Evolutionary conservation across 306 rosid species (phyloP).

Genomic region (Cajanus cajan): DNA sequence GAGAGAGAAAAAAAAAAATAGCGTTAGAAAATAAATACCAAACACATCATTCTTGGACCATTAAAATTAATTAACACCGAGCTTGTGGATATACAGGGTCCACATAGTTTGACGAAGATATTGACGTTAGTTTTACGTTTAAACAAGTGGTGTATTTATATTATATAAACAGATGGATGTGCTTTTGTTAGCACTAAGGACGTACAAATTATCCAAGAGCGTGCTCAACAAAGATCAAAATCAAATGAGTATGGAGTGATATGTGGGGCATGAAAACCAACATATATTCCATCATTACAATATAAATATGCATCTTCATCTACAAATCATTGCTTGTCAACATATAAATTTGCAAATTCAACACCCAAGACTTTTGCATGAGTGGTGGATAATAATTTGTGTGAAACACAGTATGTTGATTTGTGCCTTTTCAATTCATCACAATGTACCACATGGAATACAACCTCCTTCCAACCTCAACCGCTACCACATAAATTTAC

Average conservation of each 20-base stretch:
- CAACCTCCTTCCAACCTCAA: neutral
- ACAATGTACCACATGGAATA: neutral
- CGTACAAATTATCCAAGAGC: neutral
- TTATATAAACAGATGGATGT: neutral
- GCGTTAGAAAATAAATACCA: slow-evolving; percentile 1
- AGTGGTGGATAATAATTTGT: slow-evolving; percentile 15
- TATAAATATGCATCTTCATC: neutral
- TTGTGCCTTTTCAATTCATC: neutral
- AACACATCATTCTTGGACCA: slow-evolving; percentile 12
- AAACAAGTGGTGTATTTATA: neutral
- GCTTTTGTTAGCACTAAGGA: slow-evolving; percentile 8
- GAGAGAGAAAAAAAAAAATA: no score
- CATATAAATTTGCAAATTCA: neutral
- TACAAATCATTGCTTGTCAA: neutral
- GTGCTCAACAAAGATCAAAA: slow-evolving; percentile 22
- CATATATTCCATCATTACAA: slow-evolving; percentile 32
- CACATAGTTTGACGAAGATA: neutral
- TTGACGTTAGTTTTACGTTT: slow-evolving; percentile 29
- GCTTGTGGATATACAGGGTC: slow-evolving; percentile 22
- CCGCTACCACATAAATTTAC: slow-evolving; percentile 16
- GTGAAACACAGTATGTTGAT: neutral
- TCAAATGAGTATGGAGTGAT: slow-evolving; percentile 9
- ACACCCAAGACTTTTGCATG: neutral
- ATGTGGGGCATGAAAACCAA: slow-evolving; percentile 35
- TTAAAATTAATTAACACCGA: slow-evolving; percentile 11